phyloP scores from a whole-genome alignment of 2,329 filamentous ascomycete genomes.

The Colletotrichum graminicola region DNA sequence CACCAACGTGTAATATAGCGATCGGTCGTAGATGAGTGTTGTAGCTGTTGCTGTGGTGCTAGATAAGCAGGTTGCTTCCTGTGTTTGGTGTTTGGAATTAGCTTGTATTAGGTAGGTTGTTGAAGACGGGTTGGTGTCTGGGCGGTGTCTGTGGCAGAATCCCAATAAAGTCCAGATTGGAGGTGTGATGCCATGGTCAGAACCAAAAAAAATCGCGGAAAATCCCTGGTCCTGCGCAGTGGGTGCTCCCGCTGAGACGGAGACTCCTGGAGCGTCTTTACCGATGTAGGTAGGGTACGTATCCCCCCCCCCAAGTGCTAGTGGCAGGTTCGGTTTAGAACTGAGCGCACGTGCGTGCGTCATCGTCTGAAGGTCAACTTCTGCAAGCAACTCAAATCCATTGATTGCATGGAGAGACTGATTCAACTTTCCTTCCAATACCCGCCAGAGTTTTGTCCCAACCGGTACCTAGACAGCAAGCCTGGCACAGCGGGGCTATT shows the following conservation, averaged over 20 bases:
- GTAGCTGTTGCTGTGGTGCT: background rate
- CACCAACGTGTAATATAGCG: background rate
- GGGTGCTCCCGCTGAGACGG: constrained; percentile 2
- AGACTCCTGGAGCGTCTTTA: background rate
- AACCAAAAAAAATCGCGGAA: constrained; percentile 29
- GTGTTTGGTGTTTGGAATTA: constrained; percentile 19
- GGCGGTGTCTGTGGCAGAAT: constrained; percentile 36
- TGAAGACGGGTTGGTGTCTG: constrained; percentile 19
- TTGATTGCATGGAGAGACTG: constrained; percentile 2
- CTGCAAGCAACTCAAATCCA: constrained; percentile 20
- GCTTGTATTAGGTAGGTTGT: background rate
- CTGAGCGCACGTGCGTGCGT: constrained; percentile 29
- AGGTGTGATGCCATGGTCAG: constrained; percentile 14
- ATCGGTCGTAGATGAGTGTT: background rate
- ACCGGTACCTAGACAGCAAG: background rate
- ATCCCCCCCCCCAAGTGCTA: background rate
- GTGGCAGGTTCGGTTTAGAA: background rate
- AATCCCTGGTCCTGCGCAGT: constrained; percentile 31
- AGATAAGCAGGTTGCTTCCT: background rate
- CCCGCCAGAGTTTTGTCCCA: background rate
- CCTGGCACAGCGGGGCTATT: constrained; percentile 10
- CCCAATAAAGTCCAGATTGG: constrained; percentile 22
- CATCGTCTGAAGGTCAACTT: constrained; percentile 33
- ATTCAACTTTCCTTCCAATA: constrained; percentile 13
- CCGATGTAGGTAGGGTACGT: constrained; percentile 19